Evolutionary conservation across 2,329 filamentous ascomycete genomes (phyloP).

Genomic region (Ophiostoma montium): DNA sequence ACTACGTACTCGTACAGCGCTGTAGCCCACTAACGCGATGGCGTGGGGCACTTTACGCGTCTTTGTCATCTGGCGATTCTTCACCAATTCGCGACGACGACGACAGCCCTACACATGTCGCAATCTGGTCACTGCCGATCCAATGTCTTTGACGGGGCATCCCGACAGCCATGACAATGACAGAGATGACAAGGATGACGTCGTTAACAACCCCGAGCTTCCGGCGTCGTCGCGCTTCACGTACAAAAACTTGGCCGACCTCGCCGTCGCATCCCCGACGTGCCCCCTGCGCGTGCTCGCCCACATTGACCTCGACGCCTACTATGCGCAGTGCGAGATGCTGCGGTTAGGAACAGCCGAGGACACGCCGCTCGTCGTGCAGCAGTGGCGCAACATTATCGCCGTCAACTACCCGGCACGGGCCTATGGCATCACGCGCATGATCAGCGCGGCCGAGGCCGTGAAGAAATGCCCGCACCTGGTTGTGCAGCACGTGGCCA

Average conservation of each 20-base stretch:
- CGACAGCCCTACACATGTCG: no score
- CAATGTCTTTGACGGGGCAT: no score
- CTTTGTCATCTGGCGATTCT: neutral
- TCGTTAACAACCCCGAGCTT: no score
- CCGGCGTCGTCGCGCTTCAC: slow-evolving; percentile 67
- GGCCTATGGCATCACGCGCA: slow-evolving; percentile 61
- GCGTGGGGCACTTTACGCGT: neutral
- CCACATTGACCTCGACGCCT: slow-evolving; percentile 91
- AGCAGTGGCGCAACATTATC: slow-evolving; percentile 86
- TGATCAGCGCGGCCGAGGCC: slow-evolving; percentile 68
- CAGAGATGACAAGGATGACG: neutral
- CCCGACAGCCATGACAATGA: neutral
- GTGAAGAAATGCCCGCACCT: slow-evolving; percentile 75
- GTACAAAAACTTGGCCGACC: slow-evolving; percentile 64
- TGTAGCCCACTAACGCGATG: neutral
- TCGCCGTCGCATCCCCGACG: slow-evolving; percentile 54
- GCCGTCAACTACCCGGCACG: slow-evolving; percentile 92
- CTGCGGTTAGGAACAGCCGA: slow-evolving; percentile 63
- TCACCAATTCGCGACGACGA: no score
- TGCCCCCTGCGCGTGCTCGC: slow-evolving; percentile 77
- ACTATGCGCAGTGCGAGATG: slow-evolving; percentile 95
- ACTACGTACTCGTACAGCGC: no score
- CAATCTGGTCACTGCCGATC: no score
- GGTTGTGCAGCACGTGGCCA: slow-evolving; percentile 83
- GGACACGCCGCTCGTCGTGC: slow-evolving; percentile 74